phyloP scores from a whole-genome alignment of 306 rosid species.

The Abrus precatorius region DNA sequence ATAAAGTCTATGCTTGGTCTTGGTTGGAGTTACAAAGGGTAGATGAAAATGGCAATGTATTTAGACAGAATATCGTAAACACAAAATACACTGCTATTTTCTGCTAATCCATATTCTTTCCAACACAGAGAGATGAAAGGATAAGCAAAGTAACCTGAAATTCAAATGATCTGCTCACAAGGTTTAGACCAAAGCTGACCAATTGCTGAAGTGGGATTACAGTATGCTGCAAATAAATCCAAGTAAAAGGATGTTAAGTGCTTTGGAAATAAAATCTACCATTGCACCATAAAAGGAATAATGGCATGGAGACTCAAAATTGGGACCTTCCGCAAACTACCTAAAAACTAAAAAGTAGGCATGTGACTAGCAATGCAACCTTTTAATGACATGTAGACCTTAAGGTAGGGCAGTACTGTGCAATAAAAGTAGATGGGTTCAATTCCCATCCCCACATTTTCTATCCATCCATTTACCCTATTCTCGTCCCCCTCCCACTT shows the following conservation, averaged over 20 bases:
- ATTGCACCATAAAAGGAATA: neutral
- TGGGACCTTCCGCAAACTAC: neutral
- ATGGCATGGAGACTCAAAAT: conserved; percentile 10
- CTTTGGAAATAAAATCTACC: conserved; percentile 11
- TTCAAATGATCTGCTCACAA: conserved; percentile 91
- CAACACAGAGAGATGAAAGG: conserved; percentile 12
- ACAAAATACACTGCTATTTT: neutral
- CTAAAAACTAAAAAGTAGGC: neutral
- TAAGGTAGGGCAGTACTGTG: too few relatives aligned
- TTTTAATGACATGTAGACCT: too few relatives aligned
- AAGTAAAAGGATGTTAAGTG: conserved; percentile 41
- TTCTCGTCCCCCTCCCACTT: too few relatives aligned
- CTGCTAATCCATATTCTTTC: conserved; percentile 16
- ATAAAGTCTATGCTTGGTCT: conserved; percentile 15
- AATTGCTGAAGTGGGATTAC: conserved; percentile 92
- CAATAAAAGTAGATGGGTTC: too few relatives aligned
- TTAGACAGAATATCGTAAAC: neutral
- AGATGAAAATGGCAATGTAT: conserved; percentile 18
- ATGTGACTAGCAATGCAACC: too few relatives aligned
- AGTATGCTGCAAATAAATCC: conserved; percentile 75
- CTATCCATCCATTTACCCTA: too few relatives aligned
- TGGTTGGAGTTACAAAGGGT: conserved; percentile 10
- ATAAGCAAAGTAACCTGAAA: conserved; percentile 71
- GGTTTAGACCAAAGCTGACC: conserved; percentile 90
- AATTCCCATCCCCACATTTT: too few relatives aligned